A percentile compares a stretch with the other conserved stretches of the same genome.
Conservation (phyloP, 208 protist species). For the Trypanosomatidae sp. region DNA sequence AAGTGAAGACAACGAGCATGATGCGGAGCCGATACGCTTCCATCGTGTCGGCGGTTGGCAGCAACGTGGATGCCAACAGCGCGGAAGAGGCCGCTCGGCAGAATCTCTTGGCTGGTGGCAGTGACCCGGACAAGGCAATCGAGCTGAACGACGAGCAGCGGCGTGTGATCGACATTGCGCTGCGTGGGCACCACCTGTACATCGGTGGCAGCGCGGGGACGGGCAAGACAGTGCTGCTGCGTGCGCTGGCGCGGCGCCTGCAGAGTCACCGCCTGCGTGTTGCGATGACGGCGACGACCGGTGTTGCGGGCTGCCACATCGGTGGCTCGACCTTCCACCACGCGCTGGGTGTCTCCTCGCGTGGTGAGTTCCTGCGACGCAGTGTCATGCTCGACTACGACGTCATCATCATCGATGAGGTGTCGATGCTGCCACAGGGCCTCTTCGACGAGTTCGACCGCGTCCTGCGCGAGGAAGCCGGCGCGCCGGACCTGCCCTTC, state of each 20-base stretch:
- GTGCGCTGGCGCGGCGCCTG: constrained; percentile 64
- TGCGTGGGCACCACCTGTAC: constrained; percentile 84
- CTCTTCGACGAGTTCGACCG: constrained; percentile 91
- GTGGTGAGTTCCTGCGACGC: constrained; percentile 81
- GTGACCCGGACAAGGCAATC: constrained; percentile 36
- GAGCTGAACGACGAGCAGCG: constrained; percentile 88
- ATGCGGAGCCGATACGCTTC: constrained; percentile 72
- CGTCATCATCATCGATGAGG: constrained; percentile 93
- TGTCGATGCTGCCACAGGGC: constrained; percentile 88
- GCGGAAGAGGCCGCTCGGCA: constrained; percentile 7
- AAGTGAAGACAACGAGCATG: constrained; percentile 77
- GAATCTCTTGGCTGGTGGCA: constrained; percentile 24
- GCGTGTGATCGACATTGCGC: constrained; percentile 74
- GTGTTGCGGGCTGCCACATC: constrained; percentile 92
- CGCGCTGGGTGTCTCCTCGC: constrained; percentile 67
- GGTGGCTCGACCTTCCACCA: constrained; percentile 92
- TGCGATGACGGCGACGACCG: constrained; percentile 91
- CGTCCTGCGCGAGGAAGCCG: constrained; percentile 76
- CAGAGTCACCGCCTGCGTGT: constrained; percentile 79
- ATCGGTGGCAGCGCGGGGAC: constrained; percentile 90
- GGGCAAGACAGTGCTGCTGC: constrained; percentile 87
- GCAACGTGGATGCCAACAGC: constrained; percentile 19
- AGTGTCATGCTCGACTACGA: constrained; percentile 79
- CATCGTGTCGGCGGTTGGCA: constrained; percentile 51
- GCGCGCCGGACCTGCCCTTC: constrained; percentile 84